A percentile compares a stretch with the other conserved stretches of the same genome.
phyloP scores from a whole-genome alignment of 2,329 filamentous ascomycete genomes.

The Sphaerostilbella broomeana region DNA sequence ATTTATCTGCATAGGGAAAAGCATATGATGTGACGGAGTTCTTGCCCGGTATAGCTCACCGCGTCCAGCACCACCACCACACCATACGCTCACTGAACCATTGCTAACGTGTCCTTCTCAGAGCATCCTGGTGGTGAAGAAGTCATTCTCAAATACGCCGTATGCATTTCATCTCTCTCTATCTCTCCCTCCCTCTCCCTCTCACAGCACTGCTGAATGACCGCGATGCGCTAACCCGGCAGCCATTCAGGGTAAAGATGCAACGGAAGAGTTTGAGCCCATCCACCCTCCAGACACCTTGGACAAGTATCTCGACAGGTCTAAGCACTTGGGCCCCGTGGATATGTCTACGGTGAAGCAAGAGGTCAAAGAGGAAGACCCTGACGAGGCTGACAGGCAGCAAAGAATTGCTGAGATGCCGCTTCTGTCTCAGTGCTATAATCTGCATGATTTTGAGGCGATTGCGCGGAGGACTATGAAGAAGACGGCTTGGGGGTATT shows the following conservation, averaged over 20 bases:
- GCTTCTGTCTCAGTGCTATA: conserved; percentile 79
- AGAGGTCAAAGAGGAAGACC: conserved; percentile 60
- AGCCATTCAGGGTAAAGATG: conserved; percentile 66
- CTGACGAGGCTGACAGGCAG: conserved; percentile 57
- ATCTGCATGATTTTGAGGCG: conserved; percentile 90
- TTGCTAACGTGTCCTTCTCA: conserved; percentile 22
- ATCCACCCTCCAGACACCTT: conserved; percentile 85
- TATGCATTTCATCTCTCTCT: conserved; percentile 25
- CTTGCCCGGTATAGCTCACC: conserved; percentile 57
- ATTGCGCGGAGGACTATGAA: conserved; percentile 90
- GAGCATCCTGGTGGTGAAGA: conserved; percentile 86
- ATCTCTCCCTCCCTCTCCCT: not conserved
- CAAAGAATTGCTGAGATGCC: conserved; percentile 72
- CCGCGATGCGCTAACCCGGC: not conserved
- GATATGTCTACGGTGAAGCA: conserved; percentile 79
- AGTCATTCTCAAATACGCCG: conserved; percentile 93
- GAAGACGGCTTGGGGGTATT: conserved; percentile 95
- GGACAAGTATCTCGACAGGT: conserved; percentile 72
- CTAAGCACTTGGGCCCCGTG: conserved; percentile 83
- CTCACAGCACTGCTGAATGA: not conserved
- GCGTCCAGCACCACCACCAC: not conserved
- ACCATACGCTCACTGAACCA: not conserved
- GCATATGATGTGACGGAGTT: conserved; percentile 89
- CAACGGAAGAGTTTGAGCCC: conserved; percentile 84
- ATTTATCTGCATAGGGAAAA: conserved; percentile 49